phyloP scores from a whole-genome alignment of 345 rosid genomes.

The Mangifera indica region DNA sequence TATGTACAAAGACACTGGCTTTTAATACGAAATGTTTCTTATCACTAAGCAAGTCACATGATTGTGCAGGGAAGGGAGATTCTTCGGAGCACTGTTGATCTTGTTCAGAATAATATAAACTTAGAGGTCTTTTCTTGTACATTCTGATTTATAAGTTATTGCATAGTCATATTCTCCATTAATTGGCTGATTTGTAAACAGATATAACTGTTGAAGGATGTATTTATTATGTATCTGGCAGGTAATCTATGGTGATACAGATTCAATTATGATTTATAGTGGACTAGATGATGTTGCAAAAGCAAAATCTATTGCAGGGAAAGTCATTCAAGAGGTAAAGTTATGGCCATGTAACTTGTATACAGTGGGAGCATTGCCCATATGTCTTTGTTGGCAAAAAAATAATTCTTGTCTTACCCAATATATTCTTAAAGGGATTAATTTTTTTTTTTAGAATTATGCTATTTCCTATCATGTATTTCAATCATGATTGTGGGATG shows the following conservation, averaged over 20 bases:
- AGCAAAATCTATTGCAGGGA: slow-evolving; percentile 78
- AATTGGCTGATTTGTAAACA: slow-evolving; percentile 15
- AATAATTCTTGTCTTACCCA: neutral
- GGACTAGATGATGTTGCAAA: slow-evolving; percentile 79
- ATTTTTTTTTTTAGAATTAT: neutral
- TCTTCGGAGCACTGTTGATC: slow-evolving; percentile 91
- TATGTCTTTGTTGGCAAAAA: neutral
- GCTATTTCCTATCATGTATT: neutral
- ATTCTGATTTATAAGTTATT: slow-evolving; percentile 20
- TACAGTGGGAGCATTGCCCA: neutral
- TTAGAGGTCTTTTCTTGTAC: slow-evolving; percentile 59
- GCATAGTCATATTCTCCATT: slow-evolving; percentile 21
- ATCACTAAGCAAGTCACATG: slow-evolving; percentile 19
- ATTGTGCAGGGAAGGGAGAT: slow-evolving; percentile 90
- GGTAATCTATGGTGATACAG: slow-evolving; percentile 98
- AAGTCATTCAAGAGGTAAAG: slow-evolving; percentile 89
- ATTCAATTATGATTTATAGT: slow-evolving; percentile 96
- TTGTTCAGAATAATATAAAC: slow-evolving; percentile 87
- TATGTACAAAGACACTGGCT: slow-evolving; percentile 6
- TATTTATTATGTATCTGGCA: slow-evolving; percentile 39
- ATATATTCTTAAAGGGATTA: slow-evolving; percentile 1
- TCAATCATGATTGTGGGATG: neutral
- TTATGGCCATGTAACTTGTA: slow-evolving; percentile 16
- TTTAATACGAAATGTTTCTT: slow-evolving; percentile 4
- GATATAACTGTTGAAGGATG: slow-evolving; percentile 20